Base-by-base conservation (phyloP, 805 yeast species). In the Saccharomycopsis sp. region DNA sequence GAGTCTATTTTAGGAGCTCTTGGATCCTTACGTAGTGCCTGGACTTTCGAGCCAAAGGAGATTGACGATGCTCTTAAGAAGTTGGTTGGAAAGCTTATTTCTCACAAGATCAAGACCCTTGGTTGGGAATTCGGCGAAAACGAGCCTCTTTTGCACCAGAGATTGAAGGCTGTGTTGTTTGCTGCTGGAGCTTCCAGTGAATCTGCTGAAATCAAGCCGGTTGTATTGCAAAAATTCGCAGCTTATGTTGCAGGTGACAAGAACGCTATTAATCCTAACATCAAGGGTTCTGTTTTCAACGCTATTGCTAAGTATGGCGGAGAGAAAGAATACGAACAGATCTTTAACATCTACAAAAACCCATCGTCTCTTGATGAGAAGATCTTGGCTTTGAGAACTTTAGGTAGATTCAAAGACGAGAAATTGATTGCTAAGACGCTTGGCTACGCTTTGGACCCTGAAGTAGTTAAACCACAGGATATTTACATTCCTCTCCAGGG, bases 401-500 rank as follows among this genome's bases (percentile, higher is more conserved):
- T 89, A 53, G 96, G 96, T 66, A 69, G 77, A 63, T 84, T 86
- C 66, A 79, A 75, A 59, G 79, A 81, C 56, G 72, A 75, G 2
- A 73, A 75, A 56, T 71, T 85, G 56, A 75, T 83, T 58, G 73
- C 80, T 65, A 82, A 81, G 75, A 81, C 88, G 3, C 73, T 85
- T 29, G 77, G 72, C 2, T 76, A 77, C 67, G 69, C 85, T 63
- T 78, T 85, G 62, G 82, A 84, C 62, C 85, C 86, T 35, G 72
- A 83, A 52, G 75, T 77, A 49, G 75, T 87, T 61, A 81, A 83
- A 64, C 71, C 73, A 47, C 96, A 89, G 75, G 96, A 89, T 70
- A 79, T 86, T 57, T 83, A 83, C 73, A 78, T 83, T 64, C 96
- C 96, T 63, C 77, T 93, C 82, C 81, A 75, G 61, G 92, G 94